phyloP scores from a whole-genome alignment of 2,329 filamentous ascomycete genomes.

The Aspergillus ustus region DNA sequence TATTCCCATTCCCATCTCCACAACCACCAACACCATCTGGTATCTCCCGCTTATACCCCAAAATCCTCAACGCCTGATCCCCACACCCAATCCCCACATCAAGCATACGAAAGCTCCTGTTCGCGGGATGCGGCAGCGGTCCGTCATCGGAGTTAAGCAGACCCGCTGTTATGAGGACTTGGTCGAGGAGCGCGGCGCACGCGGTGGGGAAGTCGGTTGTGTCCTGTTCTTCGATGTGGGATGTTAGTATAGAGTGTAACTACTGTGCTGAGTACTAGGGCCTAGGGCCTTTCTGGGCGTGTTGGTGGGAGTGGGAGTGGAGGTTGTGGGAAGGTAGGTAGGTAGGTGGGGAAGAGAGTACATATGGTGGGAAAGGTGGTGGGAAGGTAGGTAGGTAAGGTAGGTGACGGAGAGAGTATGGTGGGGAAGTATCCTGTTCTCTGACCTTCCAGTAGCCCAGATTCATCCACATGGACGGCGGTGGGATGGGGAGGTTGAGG shows the following conservation, averaged over 20 bases:
- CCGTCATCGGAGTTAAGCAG: slow-evolving; percentile 34
- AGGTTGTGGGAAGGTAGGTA: not conserved
- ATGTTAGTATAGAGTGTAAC: not conserved
- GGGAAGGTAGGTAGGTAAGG: too few species aligned
- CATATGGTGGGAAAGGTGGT: not conserved
- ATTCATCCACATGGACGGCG: slow-evolving; percentile 66
- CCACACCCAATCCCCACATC: slow-evolving; percentile 65
- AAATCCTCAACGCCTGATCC: slow-evolving; percentile 58
- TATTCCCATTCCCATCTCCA: slow-evolving; percentile 16
- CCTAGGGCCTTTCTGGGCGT: not conserved
- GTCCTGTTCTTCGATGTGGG: slow-evolving; percentile 25
- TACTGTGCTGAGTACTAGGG: too few species aligned
- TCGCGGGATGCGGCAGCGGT: slow-evolving; percentile 14
- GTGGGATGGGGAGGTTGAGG: slow-evolving; percentile 56
- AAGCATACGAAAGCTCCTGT: slow-evolving; percentile 34
- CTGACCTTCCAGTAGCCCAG: slow-evolving; percentile 62
- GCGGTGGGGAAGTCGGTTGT: slow-evolving; percentile 50
- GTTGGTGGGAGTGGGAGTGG: not conserved
- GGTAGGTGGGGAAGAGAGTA: not conserved
- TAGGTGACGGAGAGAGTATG: not conserved
- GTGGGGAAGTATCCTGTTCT: not conserved
- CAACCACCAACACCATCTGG: not conserved
- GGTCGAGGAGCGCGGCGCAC: slow-evolving; percentile 54
- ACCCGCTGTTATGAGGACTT: slow-evolving; percentile 52
- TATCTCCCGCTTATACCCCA: not conserved